A percentile compares a stretch with the other conserved stretches of the same genome.
Conservation (phyloP, 208 protist genomes). For the Crithidia fasciculata region DNA sequence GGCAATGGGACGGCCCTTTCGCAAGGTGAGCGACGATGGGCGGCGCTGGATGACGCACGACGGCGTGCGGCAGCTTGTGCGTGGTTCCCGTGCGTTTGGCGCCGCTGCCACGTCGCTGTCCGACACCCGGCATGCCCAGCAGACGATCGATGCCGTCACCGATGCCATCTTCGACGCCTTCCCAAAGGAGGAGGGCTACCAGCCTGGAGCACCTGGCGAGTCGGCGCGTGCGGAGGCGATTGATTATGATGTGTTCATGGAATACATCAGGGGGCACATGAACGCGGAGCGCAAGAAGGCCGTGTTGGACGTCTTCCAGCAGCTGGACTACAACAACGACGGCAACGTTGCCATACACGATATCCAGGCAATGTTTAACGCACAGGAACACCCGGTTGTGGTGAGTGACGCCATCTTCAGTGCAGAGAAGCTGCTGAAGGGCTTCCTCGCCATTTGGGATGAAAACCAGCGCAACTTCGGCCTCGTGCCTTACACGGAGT, state of each 20-base stretch:
- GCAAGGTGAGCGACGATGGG: slow-evolving; percentile 66
- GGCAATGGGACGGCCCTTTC: slow-evolving; percentile 88
- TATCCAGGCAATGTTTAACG: slow-evolving; percentile 82
- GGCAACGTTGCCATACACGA: slow-evolving; percentile 82
- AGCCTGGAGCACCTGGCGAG: slow-evolving; percentile 13
- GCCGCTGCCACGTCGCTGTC: slow-evolving; percentile 22
- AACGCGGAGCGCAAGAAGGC: slow-evolving; percentile 77
- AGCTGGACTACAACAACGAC: slow-evolving; percentile 85
- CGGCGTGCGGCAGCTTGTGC: slow-evolving; percentile 73
- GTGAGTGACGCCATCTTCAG: slow-evolving; percentile 73
- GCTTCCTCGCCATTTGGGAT: slow-evolving; percentile 89
- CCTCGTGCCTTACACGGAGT: slow-evolving; percentile 85
- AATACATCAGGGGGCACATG: slow-evolving; percentile 88
- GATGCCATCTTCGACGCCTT: slow-evolving; percentile 68
- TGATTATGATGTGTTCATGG: slow-evolving; percentile 90
- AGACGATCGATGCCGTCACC: slow-evolving; percentile 45
- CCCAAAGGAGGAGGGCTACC: slow-evolving; percentile 55
- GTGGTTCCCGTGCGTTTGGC: slow-evolving; percentile 69
- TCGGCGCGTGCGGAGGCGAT: slow-evolving; percentile 34
- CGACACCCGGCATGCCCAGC: slow-evolving; percentile 50
- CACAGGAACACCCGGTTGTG: slow-evolving; percentile 83
- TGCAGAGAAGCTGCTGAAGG: slow-evolving; percentile 80
- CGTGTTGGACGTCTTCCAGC: slow-evolving; percentile 76
- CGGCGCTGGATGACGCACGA: slow-evolving; percentile 83
- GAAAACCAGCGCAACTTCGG: slow-evolving; percentile 80